Percentiles rank a stretch among this genome's conserved stretches.
Conservation (phyloP, 352 stramenopile genomes). For the Pythium sukuiense region DNA sequence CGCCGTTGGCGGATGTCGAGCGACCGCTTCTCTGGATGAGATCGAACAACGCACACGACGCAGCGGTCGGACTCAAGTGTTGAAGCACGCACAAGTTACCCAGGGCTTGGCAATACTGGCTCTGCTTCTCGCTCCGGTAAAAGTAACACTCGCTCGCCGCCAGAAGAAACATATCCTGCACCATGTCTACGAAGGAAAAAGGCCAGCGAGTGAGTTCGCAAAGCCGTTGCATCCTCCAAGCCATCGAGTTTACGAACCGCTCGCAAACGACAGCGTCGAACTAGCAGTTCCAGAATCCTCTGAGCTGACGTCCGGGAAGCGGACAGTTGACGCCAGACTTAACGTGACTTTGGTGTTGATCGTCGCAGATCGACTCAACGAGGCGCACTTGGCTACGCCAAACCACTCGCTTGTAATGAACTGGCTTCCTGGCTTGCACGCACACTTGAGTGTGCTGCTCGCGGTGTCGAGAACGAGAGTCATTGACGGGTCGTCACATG, state of each 20-base stretch:
- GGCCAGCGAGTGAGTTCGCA: neutral
- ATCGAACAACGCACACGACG: constrained; percentile 77
- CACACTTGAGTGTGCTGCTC: constrained; percentile 37
- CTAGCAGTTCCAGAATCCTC: constrained; percentile 35
- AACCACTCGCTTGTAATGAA: constrained; percentile 43
- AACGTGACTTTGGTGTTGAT: constrained; percentile 56
- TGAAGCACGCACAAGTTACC: constrained; percentile 94
- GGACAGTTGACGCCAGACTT: constrained; percentile 32
- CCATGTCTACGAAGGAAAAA: constrained; percentile 35
- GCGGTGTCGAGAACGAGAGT: constrained; percentile 34
- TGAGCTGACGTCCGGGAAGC: constrained; percentile 43
- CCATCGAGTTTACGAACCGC: constrained; percentile 25
- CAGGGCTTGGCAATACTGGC: constrained; percentile 83
- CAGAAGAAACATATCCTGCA: constrained; percentile 79
- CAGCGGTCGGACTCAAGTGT: constrained; percentile 66
- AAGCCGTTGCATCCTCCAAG: constrained; percentile 4
- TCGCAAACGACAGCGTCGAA: constrained; percentile 38
- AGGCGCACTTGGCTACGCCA: constrained; percentile 24
- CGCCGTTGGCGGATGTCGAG: constrained; percentile 40
- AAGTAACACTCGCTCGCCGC: constrained; percentile 87
- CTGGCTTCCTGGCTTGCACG: constrained; percentile 60
- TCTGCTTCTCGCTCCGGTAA: constrained; percentile 68
- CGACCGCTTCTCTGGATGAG: constrained; percentile 65
- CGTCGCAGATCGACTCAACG: constrained; percentile 43
- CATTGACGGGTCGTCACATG: constrained; percentile 84